A percentile compares a stretch with the other conserved stretches of the same genome.
phyloP scores from a whole-genome alignment of 192 early-diverging fungal genomes.

The Cladochytrium replicatum region DNA sequence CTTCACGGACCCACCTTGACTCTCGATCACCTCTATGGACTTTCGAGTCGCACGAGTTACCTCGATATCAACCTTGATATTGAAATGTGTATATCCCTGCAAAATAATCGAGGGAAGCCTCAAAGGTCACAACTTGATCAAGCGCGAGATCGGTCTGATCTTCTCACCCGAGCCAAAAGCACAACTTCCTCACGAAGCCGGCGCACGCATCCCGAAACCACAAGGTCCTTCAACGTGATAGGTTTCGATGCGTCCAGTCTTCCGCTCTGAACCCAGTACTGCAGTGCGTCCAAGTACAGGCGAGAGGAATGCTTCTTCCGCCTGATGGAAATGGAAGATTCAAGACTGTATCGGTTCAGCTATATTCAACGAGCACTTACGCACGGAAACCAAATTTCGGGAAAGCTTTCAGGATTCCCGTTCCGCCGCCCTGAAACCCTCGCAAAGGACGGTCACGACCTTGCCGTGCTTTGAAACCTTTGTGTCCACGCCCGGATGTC shows the following conservation, averaged over 20 bases:
- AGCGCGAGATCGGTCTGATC: not conserved
- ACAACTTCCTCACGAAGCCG: conserved; percentile 80
- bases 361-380: conserved; percentile 10
- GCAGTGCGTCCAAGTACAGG: conserved; percentile 70
- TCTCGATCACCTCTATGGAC: conserved; percentile 74
- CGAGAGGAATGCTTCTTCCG: conserved; percentile 11
- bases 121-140: not conserved
- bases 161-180: conserved; percentile 42
- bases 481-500: conserved; percentile 82
- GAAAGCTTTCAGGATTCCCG: conserved; percentile 66
- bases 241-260: conserved; percentile 66
- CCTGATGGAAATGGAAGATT: too few species aligned
- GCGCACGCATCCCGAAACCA: conserved; percentile 51
- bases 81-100: conserved; percentile 70
- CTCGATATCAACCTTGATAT: conserved; percentile 68
- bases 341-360: too few species aligned
- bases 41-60: conserved; percentile 68
- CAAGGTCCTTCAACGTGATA: conserved; percentile 73
- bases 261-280: conserved; percentile 82
- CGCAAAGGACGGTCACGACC: conserved; percentile 67
- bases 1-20: conserved; percentile 68
- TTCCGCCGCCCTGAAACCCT: conserved; percentile 91
- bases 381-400: conserved; percentile 77
- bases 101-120: not conserved
- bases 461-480: conserved; percentile 77